Conservation (phyloP, 2,329 filamentous ascomycete genomes). For the Diaporthe sp. region DNA sequence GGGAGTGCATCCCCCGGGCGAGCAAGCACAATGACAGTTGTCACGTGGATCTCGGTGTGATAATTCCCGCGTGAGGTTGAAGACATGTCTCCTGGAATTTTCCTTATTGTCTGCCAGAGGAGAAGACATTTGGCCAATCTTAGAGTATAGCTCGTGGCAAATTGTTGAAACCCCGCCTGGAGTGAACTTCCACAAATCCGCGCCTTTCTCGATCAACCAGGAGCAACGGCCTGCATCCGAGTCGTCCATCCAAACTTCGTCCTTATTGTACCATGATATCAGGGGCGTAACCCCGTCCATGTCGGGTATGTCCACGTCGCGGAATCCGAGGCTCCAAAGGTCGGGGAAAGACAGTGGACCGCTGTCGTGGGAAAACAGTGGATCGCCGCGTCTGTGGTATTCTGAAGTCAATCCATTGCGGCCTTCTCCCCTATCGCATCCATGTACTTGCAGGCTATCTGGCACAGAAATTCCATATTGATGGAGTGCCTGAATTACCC, state of each 20-base stretch:
- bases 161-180: conserved; percentile 8
- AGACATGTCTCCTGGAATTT: neutral
- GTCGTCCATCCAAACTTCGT: neutral
- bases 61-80: neutral
- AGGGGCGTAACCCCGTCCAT: neutral
- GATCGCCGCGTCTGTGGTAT: no score
- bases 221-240: neutral
- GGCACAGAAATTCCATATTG: neutral
- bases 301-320: neutral
- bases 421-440: no score
- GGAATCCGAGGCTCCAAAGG: neutral
- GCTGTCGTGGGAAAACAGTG: neutral
- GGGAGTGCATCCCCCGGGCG: conserved; percentile 9
- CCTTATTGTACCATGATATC: neutral
- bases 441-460: neutral
- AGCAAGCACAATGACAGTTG: conserved; percentile 21
- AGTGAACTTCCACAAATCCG: neutral
- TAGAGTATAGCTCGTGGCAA: conserved; percentile 5
- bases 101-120: no score
- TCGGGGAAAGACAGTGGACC: neutral
- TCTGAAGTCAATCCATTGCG: neutral
- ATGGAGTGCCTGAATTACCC: neutral
- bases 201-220: conserved; percentile 18
- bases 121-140: neutral
- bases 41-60: conserved; percentile 7